Base-by-base conservation (phyloP, 2,329 filamentous ascomycete species). In the Fusarium palustre region DNA sequence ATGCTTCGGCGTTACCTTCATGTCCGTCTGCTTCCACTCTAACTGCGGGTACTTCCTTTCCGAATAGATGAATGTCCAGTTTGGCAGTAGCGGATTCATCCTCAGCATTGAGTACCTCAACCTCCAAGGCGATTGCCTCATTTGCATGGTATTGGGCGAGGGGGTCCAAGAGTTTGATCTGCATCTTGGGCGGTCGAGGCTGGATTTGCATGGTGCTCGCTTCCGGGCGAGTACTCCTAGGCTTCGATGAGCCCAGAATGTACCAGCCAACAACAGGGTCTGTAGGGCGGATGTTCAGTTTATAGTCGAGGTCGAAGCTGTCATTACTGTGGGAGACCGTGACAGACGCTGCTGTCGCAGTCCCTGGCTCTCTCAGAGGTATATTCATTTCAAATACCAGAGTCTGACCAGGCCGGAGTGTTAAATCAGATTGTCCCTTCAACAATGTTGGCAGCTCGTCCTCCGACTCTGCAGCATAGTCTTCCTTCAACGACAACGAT, bases 101-200 rank as follows among this genome's bases (percentile, higher is more conserved):
- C 81, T 99, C 96, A 49, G 90, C 90, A 71, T 99, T 99, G 59
- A 89, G 75, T 5, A 97, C 81, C 43, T 91, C 87, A 39, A 98
- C 83, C 1, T 85, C 81, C 24, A 98, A 78, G 9, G 82, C 82
- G 30, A 97, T 87, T 0, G 82, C 78, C 80, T 99, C 96, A 73
- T 97, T 91, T 2, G 92, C 92, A 76, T 97, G 98, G 78, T 95
- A 97, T 56, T 94, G 90, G 15, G 88, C 85, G 59, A 86, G 83
- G 10, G 90, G 79, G 41, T 88, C 85, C 3, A 87, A 82, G 12
- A 93, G 81, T 28, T 82, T 86, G 46, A 99, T 88, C 71, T 93
- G 90, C 82, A 99, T 89, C 79, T 97, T 98, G 1, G 96, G 96
- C 30, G 95, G 96, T 69, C 97, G 92, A 2, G 96, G 95, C 55